Conservation (phyloP, 805 yeast genomes). For the Candida morakotiae region DNA sequence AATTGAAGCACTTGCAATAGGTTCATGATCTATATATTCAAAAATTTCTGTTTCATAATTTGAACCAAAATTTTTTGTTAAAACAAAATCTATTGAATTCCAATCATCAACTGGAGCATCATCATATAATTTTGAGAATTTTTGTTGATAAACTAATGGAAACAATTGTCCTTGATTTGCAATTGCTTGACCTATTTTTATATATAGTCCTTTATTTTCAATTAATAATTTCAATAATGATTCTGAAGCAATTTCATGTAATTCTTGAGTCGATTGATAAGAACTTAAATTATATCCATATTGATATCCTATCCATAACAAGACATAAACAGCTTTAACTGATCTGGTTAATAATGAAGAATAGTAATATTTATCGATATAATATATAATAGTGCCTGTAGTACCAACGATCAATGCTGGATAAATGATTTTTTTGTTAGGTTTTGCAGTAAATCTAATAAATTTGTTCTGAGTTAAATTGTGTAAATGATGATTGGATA, state of each 20-base stretch:
- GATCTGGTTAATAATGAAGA: constrained; percentile 55
- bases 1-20: constrained; percentile 72
- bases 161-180: constrained; percentile 71
- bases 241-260: constrained; percentile 59
- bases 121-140: constrained; percentile 59
- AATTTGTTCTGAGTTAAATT: no score
- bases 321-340: constrained; percentile 42
- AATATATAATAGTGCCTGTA: constrained; percentile 10
- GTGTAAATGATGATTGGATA: no score
- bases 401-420: constrained; percentile 7
- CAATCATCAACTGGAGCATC: constrained; percentile 61
- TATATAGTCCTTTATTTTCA: constrained; percentile 48
- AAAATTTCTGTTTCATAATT: constrained; percentile 28
- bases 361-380: constrained; percentile 15
- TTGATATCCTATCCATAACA: constrained; percentile 53
- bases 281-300: constrained; percentile 46
- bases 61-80: constrained; percentile 17
- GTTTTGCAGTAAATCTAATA: not conserved
- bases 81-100: constrained; percentile 38
- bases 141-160: constrained; percentile 59
- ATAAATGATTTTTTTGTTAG: not conserved
- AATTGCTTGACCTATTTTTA: constrained; percentile 74
- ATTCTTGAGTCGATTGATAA: constrained; percentile 35
- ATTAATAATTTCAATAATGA: constrained; percentile 23
- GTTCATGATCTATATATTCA: constrained; percentile 45